phyloP scores from a whole-genome alignment of 2,329 filamentous ascomycete genomes.

The Emergomyces pasteurianus region DNA sequence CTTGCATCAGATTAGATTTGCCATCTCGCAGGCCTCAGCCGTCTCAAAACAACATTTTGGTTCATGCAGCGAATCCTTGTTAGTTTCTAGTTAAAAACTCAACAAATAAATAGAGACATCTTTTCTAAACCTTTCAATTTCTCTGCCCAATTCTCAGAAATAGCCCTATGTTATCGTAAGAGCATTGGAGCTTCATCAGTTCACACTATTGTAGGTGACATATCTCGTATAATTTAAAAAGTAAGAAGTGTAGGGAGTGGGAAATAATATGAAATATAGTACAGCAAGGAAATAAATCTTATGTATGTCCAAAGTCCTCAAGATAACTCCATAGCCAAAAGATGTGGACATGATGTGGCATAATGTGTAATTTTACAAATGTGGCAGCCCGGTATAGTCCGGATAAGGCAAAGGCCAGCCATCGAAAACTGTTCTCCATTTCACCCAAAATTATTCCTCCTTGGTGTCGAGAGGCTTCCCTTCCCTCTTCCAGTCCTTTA shows the following conservation, averaged over 20 bases:
- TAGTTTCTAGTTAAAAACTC: too few species aligned
- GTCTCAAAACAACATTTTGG: too few species aligned
- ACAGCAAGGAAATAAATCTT: background rate
- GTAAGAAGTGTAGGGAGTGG: background rate
- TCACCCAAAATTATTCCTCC: background rate
- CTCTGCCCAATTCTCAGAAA: background rate
- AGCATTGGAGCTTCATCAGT: background rate
- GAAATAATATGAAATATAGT: background rate
- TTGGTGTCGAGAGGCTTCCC: conserved; percentile 39
- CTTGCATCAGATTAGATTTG: too few species aligned
- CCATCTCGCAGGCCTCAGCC: too few species aligned
- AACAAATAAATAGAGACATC: too few species aligned
- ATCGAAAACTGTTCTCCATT: background rate
- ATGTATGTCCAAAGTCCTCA: background rate
- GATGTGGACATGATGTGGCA: background rate
- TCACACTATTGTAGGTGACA: background rate
- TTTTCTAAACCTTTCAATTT: background rate
- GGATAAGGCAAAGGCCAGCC: background rate
- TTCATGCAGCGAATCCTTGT: background rate
- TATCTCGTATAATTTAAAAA: background rate
- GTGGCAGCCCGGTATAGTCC: background rate
- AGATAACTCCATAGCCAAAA: background rate
- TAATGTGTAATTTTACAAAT: background rate
- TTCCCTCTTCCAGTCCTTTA: conserved; percentile 59
- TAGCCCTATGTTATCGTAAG: background rate